Percentiles rank a stretch among this genome's conserved stretches.
Conservation (phyloP, 2,329 filamentous ascomycete species). For the Coniochaeta hoffmannii region DNA sequence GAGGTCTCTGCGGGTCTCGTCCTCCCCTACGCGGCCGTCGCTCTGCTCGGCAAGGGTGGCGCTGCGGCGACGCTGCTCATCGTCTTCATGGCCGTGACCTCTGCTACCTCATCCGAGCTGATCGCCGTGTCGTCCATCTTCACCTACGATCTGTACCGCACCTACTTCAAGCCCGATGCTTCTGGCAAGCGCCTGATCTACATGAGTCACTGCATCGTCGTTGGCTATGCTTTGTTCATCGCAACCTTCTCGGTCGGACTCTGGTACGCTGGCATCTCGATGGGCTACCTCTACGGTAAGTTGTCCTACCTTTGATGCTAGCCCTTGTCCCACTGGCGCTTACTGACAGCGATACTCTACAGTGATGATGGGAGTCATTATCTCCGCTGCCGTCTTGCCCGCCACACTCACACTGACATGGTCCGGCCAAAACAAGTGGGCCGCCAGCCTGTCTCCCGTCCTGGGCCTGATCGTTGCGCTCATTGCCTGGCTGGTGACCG, state of each 20-base stretch:
- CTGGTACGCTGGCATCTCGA: slow-evolving; percentile 66
- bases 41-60: slow-evolving; percentile 73
- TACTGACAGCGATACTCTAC: slow-evolving; percentile 24
- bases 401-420: slow-evolving; percentile 75
- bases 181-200: slow-evolving; percentile 71
- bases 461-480: slow-evolving; percentile 62
- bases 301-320: background rate
- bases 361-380: slow-evolving; percentile 85
- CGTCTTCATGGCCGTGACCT: slow-evolving; percentile 87
- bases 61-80: slow-evolving; percentile 72
- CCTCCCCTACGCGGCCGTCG: slow-evolving; percentile 77
- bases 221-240: slow-evolving; percentile 66
- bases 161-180: slow-evolving; percentile 73
- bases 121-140: slow-evolving; percentile 84
- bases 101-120: slow-evolving; percentile 72
- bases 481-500: slow-evolving; percentile 71
- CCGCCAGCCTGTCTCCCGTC: slow-evolving; percentile 61
- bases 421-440: slow-evolving; percentile 70
- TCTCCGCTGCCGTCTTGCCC: slow-evolving; percentile 77
- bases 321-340: background rate
- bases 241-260: slow-evolving; percentile 72
- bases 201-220: slow-evolving; percentile 68
- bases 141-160: slow-evolving; percentile 84
- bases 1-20: slow-evolving; percentile 81
- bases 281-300: slow-evolving; percentile 57